A percentile compares a stretch with the other conserved stretches of the same genome.
Conservation (phyloP, 306 rosid genomes). For the Pyrus betulifolia region DNA sequence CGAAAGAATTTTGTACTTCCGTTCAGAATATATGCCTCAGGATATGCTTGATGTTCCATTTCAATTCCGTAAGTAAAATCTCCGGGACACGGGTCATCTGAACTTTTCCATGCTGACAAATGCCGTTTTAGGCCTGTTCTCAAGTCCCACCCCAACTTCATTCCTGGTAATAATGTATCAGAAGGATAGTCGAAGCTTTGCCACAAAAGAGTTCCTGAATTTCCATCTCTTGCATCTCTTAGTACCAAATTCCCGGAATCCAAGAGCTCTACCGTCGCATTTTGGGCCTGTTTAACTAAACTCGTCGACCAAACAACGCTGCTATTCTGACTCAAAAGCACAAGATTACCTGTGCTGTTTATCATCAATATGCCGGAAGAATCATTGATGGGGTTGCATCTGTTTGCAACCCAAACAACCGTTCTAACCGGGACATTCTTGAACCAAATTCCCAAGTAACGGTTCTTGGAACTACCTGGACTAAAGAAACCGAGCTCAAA, state of each 20-base stretch:
- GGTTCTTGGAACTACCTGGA: constrained; percentile 30
- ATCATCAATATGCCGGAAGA: constrained; percentile 29
- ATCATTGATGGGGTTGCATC: constrained; percentile 30
- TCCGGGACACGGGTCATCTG: constrained; percentile 48
- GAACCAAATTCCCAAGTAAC: constrained; percentile 49
- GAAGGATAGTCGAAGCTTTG: constrained; percentile 61
- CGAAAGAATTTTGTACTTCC: constrained; percentile 22
- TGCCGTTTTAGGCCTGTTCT: constrained; percentile 25
- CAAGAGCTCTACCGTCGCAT: constrained; percentile 29
- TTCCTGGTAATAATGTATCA: constrained; percentile 46
- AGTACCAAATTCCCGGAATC: constrained; percentile 47
- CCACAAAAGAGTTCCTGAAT: constrained; percentile 29
- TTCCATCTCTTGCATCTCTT: constrained; percentile 23
- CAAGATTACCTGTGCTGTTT: constrained; percentile 6
- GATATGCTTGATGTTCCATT: constrained; percentile 10
- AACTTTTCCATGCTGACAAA: constrained; percentile 33
- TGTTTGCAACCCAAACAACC: constrained; percentile 58
- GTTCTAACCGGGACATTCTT: constrained; percentile 17
- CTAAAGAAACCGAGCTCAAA: constrained; percentile 57
- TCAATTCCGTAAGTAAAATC: constrained; percentile 27
- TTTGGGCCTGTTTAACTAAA: constrained; percentile 3
- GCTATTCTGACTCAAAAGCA: constrained; percentile 10
- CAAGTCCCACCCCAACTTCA: constrained; percentile 54
- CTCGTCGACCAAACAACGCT: constrained; percentile 31
- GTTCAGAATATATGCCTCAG: constrained; percentile 29